These are phyloP conservation scores for Aspergillus homomorphus DNA, from an alignment of 495 filamentous ascomycete species.

Conservation along the genomic window DNA sequence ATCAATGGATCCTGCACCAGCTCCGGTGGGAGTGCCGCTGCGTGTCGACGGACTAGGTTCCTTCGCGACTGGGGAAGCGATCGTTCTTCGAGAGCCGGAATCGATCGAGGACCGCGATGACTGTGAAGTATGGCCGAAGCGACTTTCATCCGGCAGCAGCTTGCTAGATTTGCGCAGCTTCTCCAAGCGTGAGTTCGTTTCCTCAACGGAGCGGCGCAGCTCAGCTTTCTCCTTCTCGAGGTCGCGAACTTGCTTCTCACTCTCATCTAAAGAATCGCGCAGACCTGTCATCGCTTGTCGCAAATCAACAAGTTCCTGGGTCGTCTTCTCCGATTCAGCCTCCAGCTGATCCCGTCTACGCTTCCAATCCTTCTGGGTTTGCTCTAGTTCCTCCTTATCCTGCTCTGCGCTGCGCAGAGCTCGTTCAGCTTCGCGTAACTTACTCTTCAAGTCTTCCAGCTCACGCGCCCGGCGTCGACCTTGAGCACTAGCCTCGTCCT, in stretches of 20 bases:
- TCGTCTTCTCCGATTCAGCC: constrained; percentile 59
- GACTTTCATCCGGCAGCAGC: constrained; percentile 43
- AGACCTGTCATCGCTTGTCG: constrained; percentile 75
- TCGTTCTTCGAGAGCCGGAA: constrained; percentile 49
- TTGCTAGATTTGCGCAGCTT: constrained; percentile 73
- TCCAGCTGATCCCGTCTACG: constrained; percentile 72
- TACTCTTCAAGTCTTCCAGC: constrained; percentile 78
- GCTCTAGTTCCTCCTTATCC: constrained; percentile 67
- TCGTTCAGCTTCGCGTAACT: constrained; percentile 75
- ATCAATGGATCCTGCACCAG: constrained; percentile 49
- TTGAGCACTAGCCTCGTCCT: constrained; percentile 80
- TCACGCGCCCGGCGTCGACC: constrained; percentile 75
- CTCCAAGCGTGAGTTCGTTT: constrained; percentile 70
- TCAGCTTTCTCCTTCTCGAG: constrained; percentile 78
- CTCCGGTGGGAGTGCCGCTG: constrained; percentile 38
- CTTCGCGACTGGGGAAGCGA: constrained; percentile 37
- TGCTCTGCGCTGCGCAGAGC: constrained; percentile 64
- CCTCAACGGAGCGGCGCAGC: constrained; percentile 71
- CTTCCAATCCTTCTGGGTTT: constrained; percentile 69
- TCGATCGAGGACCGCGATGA: constrained; percentile 66
- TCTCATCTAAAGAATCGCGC: constrained; percentile 77
- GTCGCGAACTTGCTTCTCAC: constrained; percentile 77
- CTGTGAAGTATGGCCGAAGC: constrained; percentile 41
- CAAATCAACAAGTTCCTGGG: constrained; percentile 69
- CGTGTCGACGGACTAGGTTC: constrained; percentile 41